These are phyloP conservation scores for Hamamelis virginiana DNA, from an alignment of 164 flowering plant species.

Conservation along the genomic window DNA sequence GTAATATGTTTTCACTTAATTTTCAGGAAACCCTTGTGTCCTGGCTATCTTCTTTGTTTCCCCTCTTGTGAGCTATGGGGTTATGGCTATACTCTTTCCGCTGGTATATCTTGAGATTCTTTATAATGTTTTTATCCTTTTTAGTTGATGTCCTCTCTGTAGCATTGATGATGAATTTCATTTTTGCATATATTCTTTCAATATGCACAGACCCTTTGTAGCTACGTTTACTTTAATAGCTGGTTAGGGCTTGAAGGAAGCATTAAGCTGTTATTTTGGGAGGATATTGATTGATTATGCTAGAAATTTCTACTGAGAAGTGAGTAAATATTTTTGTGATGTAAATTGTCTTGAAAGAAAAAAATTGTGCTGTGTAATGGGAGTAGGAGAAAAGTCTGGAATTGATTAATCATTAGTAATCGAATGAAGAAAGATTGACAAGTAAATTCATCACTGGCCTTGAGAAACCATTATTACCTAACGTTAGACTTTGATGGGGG, in stretches of 20 bases:
- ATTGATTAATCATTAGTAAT: too few species aligned
- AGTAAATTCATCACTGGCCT: too few species aligned
- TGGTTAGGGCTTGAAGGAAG: not conserved
- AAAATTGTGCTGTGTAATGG: too few species aligned
- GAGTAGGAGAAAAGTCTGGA: too few species aligned
- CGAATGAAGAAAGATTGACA: too few species aligned
- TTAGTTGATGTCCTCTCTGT: not conserved
- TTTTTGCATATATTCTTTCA: not conserved
- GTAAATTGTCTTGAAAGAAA: too few species aligned
- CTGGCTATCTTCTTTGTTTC: constrained; percentile 76
- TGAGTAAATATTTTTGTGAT: too few species aligned
- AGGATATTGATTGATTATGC: too few species aligned
- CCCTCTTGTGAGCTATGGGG: constrained; percentile 86
- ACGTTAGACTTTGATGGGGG: too few species aligned
- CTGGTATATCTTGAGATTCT: constrained; percentile 49
- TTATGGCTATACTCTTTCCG: constrained; percentile 90
- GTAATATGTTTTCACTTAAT: not conserved
- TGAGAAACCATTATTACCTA: too few species aligned
- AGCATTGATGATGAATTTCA: not conserved
- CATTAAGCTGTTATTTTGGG: too few species aligned
- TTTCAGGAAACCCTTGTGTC: constrained; percentile 92
- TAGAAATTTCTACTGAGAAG: too few species aligned
- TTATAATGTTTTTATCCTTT: not conserved
- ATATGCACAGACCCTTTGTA: not conserved
- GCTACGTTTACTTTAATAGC: not conserved